phyloP scores from a whole-genome alignment of 345 rosid species.

The Lagerstroemia speciosa region DNA sequence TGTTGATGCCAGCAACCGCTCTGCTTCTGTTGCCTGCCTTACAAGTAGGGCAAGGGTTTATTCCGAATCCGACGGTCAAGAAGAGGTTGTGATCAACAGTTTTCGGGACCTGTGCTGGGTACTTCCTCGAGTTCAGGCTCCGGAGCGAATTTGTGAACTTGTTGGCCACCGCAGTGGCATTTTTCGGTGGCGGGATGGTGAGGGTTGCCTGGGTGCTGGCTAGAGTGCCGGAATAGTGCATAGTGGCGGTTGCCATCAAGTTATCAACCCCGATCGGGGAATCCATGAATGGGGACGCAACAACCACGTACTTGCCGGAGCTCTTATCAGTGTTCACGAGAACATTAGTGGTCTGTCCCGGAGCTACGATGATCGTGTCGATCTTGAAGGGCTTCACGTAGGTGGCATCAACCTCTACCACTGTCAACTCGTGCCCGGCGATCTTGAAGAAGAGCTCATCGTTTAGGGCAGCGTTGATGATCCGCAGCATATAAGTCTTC shows the following conservation, averaged over 20 bases:
- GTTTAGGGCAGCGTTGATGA: no score
- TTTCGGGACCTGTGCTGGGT: constrained; percentile 65
- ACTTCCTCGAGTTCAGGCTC: constrained; percentile 60
- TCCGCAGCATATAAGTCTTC: no score
- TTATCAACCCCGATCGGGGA: constrained; percentile 76
- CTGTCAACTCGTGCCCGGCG: no score
- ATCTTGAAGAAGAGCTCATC: no score
- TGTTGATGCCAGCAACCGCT: constrained; percentile 69
- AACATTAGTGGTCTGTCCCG: constrained; percentile 84
- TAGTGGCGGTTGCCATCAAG: constrained; percentile 62
- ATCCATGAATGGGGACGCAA: constrained; percentile 90
- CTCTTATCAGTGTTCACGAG: constrained; percentile 38
- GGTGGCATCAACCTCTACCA: no score
- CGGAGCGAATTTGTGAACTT: constrained; percentile 46
- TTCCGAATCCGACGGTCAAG: constrained; percentile 74
- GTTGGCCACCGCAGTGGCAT: constrained; percentile 66
- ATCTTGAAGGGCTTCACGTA: no score
- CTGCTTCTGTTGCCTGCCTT: constrained; percentile 64
- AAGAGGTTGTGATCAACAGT: constrained; percentile 57
- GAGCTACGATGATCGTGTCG: constrained; percentile 57
- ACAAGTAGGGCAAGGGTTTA: constrained; percentile 74
- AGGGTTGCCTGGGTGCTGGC: constrained; percentile 35
- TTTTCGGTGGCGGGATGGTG: constrained; percentile 57
- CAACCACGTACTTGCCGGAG: constrained; percentile 57
- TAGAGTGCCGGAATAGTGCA: constrained; percentile 78